Percentiles rank a stretch among this genome's conserved stretches.
Evolutionary conservation across 2,329 filamentous ascomycete species (phyloP).

Genomic region (Aspergillus brunneoviolaceus): DNA sequence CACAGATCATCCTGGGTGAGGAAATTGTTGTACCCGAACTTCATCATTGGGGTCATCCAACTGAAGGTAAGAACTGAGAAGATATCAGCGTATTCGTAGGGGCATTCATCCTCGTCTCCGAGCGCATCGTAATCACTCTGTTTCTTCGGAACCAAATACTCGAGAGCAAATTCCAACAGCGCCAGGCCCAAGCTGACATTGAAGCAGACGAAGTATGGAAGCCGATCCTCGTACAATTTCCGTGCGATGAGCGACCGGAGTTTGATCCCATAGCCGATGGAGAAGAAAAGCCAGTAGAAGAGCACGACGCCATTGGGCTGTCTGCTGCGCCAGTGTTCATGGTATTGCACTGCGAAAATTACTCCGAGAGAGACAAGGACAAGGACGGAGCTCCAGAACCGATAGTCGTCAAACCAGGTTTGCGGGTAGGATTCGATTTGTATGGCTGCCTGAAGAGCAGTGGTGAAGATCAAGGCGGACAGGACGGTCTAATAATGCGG

Average conservation of each 20-base stretch:
- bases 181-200: conserved; percentile 70
- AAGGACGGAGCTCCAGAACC: conserved; percentile 76
- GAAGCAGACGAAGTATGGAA: conserved; percentile 77
- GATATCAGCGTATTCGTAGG: conserved; percentile 84
- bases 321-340: conserved; percentile 78
- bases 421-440: conserved; percentile 69
- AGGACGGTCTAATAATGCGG: conserved; percentile 56
- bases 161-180: conserved; percentile 69
- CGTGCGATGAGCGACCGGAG: conserved; percentile 82
- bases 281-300: conserved; percentile 87
- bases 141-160: conserved; percentile 84
- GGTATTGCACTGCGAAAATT: conserved; percentile 77
- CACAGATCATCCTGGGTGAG: conserved; percentile 94
- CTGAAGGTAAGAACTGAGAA: conserved; percentile 93
- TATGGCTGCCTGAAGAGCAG: conserved; percentile 69
- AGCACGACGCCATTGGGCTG: conserved; percentile 85
- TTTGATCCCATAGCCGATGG: conserved; percentile 77
- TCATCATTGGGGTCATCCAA: conserved; percentile 99
- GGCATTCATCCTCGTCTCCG: conserved; percentile 65
- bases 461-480: conserved; percentile 65
- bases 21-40: conserved; percentile 84
- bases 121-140: conserved; percentile 67
- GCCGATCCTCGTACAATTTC: conserved; percentile 63
- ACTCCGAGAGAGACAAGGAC: conserved; percentile 71
- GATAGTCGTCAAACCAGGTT: conserved; percentile 77